These are phyloP conservation scores for Hordeum marinum DNA, from an alignment of 176 grass and related monocot species.

Conservation along the genomic window DNA sequence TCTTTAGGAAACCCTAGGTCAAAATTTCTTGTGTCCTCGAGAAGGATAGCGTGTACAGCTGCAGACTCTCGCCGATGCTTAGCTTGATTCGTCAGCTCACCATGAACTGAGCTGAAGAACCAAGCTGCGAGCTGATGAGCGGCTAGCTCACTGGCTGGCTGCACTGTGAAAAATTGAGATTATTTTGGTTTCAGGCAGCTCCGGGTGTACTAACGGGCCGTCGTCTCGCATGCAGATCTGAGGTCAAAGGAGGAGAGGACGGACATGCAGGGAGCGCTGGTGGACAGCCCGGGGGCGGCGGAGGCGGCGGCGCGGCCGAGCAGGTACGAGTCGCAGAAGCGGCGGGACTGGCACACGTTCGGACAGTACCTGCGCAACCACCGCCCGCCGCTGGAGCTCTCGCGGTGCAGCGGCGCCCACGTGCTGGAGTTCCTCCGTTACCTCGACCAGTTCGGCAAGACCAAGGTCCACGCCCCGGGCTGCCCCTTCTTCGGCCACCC, in stretches of 20 bases:
- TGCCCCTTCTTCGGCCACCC: constrained; percentile 85
- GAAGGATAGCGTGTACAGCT: background rate
- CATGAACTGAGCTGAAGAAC: background rate
- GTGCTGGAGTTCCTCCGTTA: constrained; percentile 80
- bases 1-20: constrained; percentile 34
- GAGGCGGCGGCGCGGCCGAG: constrained; percentile 34
- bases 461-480: constrained; percentile 50
- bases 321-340: constrained; percentile 85
- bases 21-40: background rate
- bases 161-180: background rate
- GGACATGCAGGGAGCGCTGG: constrained; percentile 32
- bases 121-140: background rate
- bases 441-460: constrained; percentile 88
- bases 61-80: background rate
- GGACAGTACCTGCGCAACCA: constrained; percentile 82
- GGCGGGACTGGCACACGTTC: constrained; percentile 85
- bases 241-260: background rate
- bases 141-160: background rate
- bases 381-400: constrained; percentile 67
- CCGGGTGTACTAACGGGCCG: background rate
- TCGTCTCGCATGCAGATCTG: constrained; percentile 39
- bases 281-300: constrained; percentile 32
- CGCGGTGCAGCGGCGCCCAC: constrained; percentile 77
- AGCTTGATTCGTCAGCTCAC: background rate
- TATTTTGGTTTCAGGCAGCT: background rate